Base-by-base conservation (phyloP, 169 alveolate genomes). In the Cryptosporidium xiaoi region DNA sequence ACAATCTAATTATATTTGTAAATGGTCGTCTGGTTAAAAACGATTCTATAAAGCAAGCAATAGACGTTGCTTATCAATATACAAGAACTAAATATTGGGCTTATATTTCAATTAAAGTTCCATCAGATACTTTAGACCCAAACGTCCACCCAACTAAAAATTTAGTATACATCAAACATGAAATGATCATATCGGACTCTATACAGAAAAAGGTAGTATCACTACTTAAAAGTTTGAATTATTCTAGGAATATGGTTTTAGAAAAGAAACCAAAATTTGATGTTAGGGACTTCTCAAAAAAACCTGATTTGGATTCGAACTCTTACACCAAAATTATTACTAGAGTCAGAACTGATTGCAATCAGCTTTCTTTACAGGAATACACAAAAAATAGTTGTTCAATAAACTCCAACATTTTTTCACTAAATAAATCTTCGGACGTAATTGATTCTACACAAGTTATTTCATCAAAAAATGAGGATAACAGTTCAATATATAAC, bases 91-190 rank as follows among this genome's bases (percentile, higher is more conserved):
- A 90, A 51, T 95, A 90, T 68, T 96, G 94, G 94, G 98, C 95
- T 24, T 98, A 97, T 90, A 77, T 98, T 55, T 93, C 99, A 20
- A 68, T 98, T n/a, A 90, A 89, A n/a, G 91, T 98, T 71, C 97
- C 98, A 8, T 94, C 98, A 8, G 95, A 93, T 29, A 58, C 92
- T 27, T 90, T 98, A 24, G 99, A 98, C 90, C 99, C 98, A 13
- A 98, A 98, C 92, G 99, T 98, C 1, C 99, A 98, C 82, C 99
- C 99, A 13, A 97, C 99, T 44, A 98, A 98, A 92, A 96, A 95
- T 82, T 93, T 93, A 82, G 98, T 97, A 40, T 48, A 77, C 33
- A 46, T 77, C 40, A 77, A 36, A 1, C 87, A 77, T 36, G 87
- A 77, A 31, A 6, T 55, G 50, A 40, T 77, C 12, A 77, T 77